A percentile compares a stretch with the other conserved stretches of the same genome.
Evolutionary conservation across 495 filamentous ascomycete species (phyloP).

Genomic region (Aspergillus indologenus): DNA sequence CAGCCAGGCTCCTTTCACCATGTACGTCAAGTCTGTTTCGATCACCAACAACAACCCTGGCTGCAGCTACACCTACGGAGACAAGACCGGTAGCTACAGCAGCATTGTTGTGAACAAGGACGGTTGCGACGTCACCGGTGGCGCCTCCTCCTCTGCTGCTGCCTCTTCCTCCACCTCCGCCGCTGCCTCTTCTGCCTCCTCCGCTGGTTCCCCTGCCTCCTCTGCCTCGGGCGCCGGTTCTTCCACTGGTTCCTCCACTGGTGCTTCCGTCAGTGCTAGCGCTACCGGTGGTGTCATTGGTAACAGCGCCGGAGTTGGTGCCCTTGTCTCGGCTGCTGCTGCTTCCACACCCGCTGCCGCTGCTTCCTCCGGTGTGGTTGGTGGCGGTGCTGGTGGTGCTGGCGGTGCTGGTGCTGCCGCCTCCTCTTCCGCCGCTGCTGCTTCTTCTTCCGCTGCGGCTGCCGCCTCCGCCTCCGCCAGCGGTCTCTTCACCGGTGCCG

Average conservation of each 20-base stretch:
- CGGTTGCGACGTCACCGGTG: slow-evolving; percentile 11
- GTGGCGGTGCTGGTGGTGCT: slow-evolving; percentile 7
- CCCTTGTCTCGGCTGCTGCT: background rate
- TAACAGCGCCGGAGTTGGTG: background rate
- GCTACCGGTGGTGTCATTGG: background rate
- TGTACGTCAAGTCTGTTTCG: slow-evolving; percentile 57
- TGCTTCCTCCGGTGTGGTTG: background rate
- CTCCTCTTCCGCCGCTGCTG: slow-evolving; percentile 20
- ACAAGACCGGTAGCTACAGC: slow-evolving; percentile 37
- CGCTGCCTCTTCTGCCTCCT: slow-evolving; percentile 2
- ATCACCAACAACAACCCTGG: slow-evolving; percentile 39
- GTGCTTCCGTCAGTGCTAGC: background rate
- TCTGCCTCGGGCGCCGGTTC: slow-evolving; percentile 13
- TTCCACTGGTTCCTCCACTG: slow-evolving; percentile 11
- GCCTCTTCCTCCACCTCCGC: slow-evolving; percentile 10
- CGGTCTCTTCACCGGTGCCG: slow-evolving; percentile 24
- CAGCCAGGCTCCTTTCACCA: slow-evolving; percentile 61
- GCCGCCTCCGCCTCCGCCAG: slow-evolving; percentile 17
- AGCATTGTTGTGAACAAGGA: slow-evolving; percentile 28
- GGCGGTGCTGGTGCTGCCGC: slow-evolving; percentile 12
- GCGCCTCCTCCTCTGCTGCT: slow-evolving; percentile 2
- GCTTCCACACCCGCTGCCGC: background rate
- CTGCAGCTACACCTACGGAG: slow-evolving; percentile 33
- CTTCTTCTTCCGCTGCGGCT: slow-evolving; percentile 22
- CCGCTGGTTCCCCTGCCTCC: background rate